phyloP scores from a whole-genome alignment of 768 basidiomycete genomes.

The Rubroboletus pulcherrimus region DNA sequence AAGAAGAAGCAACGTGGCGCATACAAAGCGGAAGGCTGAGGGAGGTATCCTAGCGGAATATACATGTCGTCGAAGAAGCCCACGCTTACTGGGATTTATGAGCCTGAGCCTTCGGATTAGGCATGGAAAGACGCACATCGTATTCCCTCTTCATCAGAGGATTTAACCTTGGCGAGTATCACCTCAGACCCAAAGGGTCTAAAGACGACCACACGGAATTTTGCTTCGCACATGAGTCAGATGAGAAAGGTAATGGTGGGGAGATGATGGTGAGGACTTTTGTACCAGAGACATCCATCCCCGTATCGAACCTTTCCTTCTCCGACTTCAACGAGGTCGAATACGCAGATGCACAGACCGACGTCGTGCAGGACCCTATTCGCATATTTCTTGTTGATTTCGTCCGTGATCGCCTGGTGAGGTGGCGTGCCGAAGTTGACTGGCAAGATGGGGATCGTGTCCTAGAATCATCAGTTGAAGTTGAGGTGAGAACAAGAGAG shows the following conservation, averaged over 20 bases:
- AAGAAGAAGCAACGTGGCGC: constrained; percentile 22
- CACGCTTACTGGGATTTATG: constrained; percentile 57
- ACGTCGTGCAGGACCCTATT: constrained; percentile 88
- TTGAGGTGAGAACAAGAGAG: not conserved
- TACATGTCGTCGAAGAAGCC: constrained; percentile 96
- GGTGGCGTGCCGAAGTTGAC: constrained; percentile 76
- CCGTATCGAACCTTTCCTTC: constrained; percentile 95
- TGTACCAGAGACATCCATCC: constrained; percentile 94
- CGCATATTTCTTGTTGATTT: constrained; percentile 94
- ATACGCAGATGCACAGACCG: constrained; percentile 87
- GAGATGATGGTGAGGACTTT: constrained; percentile 46
- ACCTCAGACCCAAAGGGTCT: constrained; percentile 90
- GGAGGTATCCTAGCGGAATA: constrained; percentile 74
- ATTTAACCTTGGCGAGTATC: constrained; percentile 83
- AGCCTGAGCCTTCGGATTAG: not conserved
- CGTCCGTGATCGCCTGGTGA: constrained; percentile 75
- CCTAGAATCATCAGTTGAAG: constrained; percentile 42
- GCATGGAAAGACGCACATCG: constrained; percentile 51
- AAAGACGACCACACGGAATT: constrained; percentile 88
- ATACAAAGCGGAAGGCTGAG: constrained; percentile 77
- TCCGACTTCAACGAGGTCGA: constrained; percentile 80
- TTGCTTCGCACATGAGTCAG: constrained; percentile 45
- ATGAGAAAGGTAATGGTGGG: not conserved
- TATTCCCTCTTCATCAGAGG: constrained; percentile 81
- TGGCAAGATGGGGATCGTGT: constrained; percentile 87